A percentile compares a stretch with the other conserved stretches of the same genome.
phyloP scores from a whole-genome alignment of 2,329 filamentous ascomycete genomes.

The Fusarium robinianum region DNA sequence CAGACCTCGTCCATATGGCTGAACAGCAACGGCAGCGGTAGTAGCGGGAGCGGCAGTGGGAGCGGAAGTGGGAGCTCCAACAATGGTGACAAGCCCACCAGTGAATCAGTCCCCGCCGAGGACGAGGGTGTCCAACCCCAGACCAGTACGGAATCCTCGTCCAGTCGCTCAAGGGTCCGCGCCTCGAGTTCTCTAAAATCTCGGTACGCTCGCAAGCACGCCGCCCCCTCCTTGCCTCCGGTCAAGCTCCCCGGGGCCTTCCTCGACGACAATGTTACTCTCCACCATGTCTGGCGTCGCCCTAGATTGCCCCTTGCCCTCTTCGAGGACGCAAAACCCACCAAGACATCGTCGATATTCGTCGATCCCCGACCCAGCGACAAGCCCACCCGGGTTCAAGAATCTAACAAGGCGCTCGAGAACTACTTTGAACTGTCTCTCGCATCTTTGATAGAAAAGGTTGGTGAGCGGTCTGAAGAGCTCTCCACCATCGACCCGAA shows the following conservation, averaged over 20 bases:
- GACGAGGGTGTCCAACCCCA: conserved; percentile 38
- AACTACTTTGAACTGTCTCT: conserved; percentile 42
- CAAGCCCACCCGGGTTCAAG: conserved; percentile 26
- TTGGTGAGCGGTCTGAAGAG: conserved; percentile 19
- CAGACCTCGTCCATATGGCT: conserved; percentile 27
- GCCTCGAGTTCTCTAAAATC: conserved; percentile 36
- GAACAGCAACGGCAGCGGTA: conserved; percentile 22
- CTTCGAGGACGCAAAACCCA: conserved; percentile 39
- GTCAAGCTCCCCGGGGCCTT: conserved; percentile 63
- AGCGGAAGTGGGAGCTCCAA: no score
- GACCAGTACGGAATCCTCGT: conserved; percentile 34
- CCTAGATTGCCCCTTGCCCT: conserved; percentile 41
- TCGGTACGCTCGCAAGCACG: conserved; percentile 41
- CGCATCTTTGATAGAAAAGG: conserved; percentile 23
- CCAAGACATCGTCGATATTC: conserved; percentile 40
- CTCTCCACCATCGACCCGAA: conserved; percentile 9
- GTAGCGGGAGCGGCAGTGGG: conserved; percentile 17
- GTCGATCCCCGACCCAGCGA: conserved; percentile 31
- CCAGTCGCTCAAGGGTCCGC: conserved; percentile 37
- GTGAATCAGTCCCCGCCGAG: conserved; percentile 33
- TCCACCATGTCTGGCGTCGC: conserved; percentile 31
- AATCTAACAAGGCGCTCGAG: conserved; percentile 36
- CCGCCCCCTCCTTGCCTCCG: conserved; percentile 51
- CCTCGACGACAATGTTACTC: conserved; percentile 53
- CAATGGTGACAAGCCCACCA: conserved; percentile 37